Conservation (phyloP, 2,329 filamentous ascomycete genomes). For the Calonectria pseudoreteaudii region DNA sequence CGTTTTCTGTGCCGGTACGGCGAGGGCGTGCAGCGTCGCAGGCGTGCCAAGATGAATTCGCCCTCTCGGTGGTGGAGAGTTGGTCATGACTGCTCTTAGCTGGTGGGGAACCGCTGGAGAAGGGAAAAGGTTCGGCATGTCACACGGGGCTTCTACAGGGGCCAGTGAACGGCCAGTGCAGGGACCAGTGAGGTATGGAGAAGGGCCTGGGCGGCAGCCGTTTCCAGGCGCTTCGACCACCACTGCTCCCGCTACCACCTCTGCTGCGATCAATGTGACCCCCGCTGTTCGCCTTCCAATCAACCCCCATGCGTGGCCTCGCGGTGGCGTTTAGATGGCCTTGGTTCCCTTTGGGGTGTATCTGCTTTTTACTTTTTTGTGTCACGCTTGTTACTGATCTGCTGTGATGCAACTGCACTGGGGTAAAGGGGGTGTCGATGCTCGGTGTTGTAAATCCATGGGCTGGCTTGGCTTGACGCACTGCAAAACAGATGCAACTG, state of each 20-base stretch:
- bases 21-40: neutral
- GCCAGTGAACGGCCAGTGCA: conserved; percentile 8
- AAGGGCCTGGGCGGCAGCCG: neutral
- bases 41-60: conserved; percentile 5
- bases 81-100: neutral
- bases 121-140: conserved; percentile 20
- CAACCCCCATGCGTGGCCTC: neutral
- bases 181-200: conserved; percentile 2
- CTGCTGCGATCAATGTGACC: neutral
- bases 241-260: neutral
- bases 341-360: neutral
- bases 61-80: neutral
- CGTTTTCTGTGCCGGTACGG: conserved; percentile 7
- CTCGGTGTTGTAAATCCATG: conserved; percentile 27
- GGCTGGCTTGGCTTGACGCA: neutral
- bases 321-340: conserved; percentile 13
- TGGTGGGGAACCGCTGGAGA: conserved; percentile 6
- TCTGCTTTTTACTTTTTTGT: neutral
- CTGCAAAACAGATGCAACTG: neutral
- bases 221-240: conserved; percentile 24
- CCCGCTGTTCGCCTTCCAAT: neutral
- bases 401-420: conserved; percentile 3
- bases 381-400: conserved; percentile 6
- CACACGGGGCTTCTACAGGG: conserved; percentile 15
- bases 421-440: neutral